These are phyloP conservation scores for Pilasporangium apinafurcum DNA, from an alignment of 352 stramenopile species.

Conservation along the genomic window DNA sequence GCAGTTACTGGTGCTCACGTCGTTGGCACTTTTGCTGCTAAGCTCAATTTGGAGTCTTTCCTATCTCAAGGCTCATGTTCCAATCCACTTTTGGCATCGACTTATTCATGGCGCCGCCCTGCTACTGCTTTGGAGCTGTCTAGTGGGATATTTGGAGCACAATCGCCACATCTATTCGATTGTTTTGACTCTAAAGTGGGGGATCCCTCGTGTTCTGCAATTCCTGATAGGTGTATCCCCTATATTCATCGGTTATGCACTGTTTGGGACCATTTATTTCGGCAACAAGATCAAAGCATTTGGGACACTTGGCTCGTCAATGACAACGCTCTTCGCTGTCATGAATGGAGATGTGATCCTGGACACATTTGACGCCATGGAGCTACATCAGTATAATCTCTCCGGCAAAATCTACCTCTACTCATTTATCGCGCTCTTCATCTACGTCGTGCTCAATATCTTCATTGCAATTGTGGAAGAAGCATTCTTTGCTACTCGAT, in stretches of 20 bases:
- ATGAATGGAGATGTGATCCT: slow-evolving; percentile 90
- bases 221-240: slow-evolving; percentile 86
- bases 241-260: slow-evolving; percentile 83
- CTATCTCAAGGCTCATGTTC: slow-evolving; percentile 63
- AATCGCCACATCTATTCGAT: slow-evolving; percentile 86
- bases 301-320: slow-evolving; percentile 50
- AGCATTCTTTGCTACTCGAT: slow-evolving; percentile 85
- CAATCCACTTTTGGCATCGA: slow-evolving; percentile 68
- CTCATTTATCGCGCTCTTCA: slow-evolving; percentile 89
- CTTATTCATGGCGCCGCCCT: slow-evolving; percentile 62
- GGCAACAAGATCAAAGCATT: slow-evolving; percentile 76
- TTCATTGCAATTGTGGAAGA: slow-evolving; percentile 91
- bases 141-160: slow-evolving; percentile 86
- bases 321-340: slow-evolving; percentile 83
- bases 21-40: slow-evolving; percentile 42
- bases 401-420: slow-evolving; percentile 83
- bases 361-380: slow-evolving; percentile 85
- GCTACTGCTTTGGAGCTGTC: slow-evolving; percentile 74
- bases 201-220: slow-evolving; percentile 72
- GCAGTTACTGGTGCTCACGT: slow-evolving; percentile 45
- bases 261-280: slow-evolving; percentile 89
- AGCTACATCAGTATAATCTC: slow-evolving; percentile 51
- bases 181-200: slow-evolving; percentile 84
- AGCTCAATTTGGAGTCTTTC: slow-evolving; percentile 74
- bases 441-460: slow-evolving; percentile 91